Percentiles rank a stretch among this genome's conserved stretches.
phyloP scores from a whole-genome alignment of 2,329 filamentous ascomycete genomes.

The Xylariaceae sp. region DNA sequence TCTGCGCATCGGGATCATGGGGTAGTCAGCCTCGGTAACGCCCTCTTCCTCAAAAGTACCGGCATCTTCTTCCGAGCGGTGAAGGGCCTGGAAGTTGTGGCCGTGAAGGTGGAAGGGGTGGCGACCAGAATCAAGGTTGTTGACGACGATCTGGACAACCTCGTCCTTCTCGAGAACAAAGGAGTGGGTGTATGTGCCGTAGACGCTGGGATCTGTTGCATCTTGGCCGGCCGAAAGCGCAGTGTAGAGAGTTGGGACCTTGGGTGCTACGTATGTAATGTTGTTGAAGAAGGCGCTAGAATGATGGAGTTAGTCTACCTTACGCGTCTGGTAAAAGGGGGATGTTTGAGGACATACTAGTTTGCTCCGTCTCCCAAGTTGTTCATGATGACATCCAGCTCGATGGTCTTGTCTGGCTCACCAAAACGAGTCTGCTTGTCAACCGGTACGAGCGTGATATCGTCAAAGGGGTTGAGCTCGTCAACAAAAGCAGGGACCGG shows the following conservation, averaged over 20 bases:
- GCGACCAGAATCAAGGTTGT: slow-evolving; percentile 65
- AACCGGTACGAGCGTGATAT: slow-evolving; percentile 63
- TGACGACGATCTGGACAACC: slow-evolving; percentile 70
- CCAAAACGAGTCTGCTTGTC: slow-evolving; percentile 58
- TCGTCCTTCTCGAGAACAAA: slow-evolving; percentile 63
- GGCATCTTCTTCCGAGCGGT: slow-evolving; percentile 53
- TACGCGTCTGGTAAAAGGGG: neutral
- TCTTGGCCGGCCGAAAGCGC: slow-evolving; percentile 59
- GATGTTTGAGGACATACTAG: slow-evolving; percentile 44
- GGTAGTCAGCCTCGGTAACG: slow-evolving; percentile 43
- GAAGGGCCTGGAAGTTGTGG: slow-evolving; percentile 65
- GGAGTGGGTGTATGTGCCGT: slow-evolving; percentile 60
- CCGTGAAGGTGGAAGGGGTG: slow-evolving; percentile 79
- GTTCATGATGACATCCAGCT: slow-evolving; percentile 60
- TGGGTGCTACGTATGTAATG: slow-evolving; percentile 67
- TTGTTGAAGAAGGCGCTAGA: slow-evolving; percentile 63
- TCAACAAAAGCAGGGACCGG: slow-evolving; percentile 52
- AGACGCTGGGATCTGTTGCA: slow-evolving; percentile 54
- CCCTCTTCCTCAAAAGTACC: slow-evolving; percentile 49
- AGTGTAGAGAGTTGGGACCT: slow-evolving; percentile 76
- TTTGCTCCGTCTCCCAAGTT: slow-evolving; percentile 62
- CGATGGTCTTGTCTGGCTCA: slow-evolving; percentile 58
- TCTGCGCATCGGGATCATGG: slow-evolving; percentile 55
- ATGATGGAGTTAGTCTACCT: neutral
- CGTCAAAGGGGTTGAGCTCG: slow-evolving; percentile 65